Evolutionary conservation across 768 basidiomycete species (phyloP).

Genomic region (Mycena pura): DNA sequence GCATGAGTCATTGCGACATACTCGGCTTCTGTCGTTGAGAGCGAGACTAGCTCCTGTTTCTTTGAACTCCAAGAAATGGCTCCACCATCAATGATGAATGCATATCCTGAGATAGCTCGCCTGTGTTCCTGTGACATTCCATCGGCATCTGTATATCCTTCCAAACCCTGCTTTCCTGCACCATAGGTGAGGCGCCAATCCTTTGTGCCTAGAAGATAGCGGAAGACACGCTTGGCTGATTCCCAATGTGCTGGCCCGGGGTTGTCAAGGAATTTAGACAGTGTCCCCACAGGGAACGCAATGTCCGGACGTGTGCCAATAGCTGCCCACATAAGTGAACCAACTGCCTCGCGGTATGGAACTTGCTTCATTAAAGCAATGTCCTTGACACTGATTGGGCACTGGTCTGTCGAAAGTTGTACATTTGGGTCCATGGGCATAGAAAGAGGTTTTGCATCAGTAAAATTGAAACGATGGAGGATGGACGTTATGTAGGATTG

Average conservation of each 20-base stretch:
- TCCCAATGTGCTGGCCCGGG: conserved; percentile 14
- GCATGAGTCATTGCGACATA: too few species aligned
- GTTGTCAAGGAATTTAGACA: conserved; percentile 5
- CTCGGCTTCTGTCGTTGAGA: too few species aligned
- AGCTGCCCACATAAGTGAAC: conserved; percentile 4
- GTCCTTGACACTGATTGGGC: neutral
- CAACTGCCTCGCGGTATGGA: conserved; percentile 1
- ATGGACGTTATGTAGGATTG: conserved; percentile 5
- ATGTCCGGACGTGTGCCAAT: conserved; percentile 8
- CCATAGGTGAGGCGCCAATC: conserved; percentile 3
- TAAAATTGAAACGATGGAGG: neutral
- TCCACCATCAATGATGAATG: too few species aligned
- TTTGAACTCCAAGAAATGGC: too few species aligned
- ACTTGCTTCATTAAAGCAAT: neutral
- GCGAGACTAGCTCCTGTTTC: too few species aligned
- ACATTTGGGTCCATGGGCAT: conserved; percentile 11
- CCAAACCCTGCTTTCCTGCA: neutral
- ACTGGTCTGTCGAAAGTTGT: neutral
- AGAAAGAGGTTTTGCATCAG: neutral
- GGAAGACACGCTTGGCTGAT: neutral
- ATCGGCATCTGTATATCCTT: conserved; percentile 1
- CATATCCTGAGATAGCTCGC: conserved; percentile 2
- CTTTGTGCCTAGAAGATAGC: conserved; percentile 2
- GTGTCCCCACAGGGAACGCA: neutral
- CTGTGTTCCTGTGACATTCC: neutral